Evolutionary conservation across 306 rosid genomes (phyloP).

Genomic region (Citrullus amarus): DNA sequence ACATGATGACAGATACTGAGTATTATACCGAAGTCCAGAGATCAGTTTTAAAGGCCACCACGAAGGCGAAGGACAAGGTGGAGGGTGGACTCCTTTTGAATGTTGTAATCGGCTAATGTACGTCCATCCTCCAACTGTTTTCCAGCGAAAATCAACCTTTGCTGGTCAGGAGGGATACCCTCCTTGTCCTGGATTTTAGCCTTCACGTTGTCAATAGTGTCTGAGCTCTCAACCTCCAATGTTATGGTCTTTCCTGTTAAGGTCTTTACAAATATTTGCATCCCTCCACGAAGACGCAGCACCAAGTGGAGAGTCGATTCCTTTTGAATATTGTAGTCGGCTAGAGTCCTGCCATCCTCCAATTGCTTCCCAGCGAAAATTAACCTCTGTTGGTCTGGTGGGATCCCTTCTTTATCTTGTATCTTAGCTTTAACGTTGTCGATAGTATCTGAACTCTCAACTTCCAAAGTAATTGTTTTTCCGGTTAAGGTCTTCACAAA

Average conservation of each 20-base stretch:
- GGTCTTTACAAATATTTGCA: slow-evolving; percentile 1
- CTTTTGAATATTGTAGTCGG: not conserved
- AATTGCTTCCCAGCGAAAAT: slow-evolving; percentile 1
- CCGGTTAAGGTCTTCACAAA: not conserved
- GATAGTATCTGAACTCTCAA: not conserved
- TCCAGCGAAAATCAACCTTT: not conserved
- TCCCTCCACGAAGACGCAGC: slow-evolving; percentile 2
- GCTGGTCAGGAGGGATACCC: slow-evolving; percentile 1
- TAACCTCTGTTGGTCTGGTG: not conserved
- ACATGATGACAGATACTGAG: not conserved
- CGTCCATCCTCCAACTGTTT: not conserved
- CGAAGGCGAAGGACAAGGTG: slow-evolving; percentile 1
- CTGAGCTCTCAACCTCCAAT: not conserved
- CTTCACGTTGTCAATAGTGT: not conserved
- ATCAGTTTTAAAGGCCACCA: not conserved
- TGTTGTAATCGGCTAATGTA: not conserved
- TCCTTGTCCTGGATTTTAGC: slow-evolving; percentile 1
- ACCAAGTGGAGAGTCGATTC: not conserved
- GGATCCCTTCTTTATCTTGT: not conserved
- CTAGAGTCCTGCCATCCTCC: not conserved
- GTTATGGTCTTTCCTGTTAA: not conserved
- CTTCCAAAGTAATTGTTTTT: not conserved
- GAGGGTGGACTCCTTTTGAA: not conserved
- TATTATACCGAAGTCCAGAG: not conserved
- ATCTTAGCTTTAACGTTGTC: not conserved